phyloP scores from a whole-genome alignment of 2,329 filamentous ascomycete species.

The Hyphodiscus sp. region DNA sequence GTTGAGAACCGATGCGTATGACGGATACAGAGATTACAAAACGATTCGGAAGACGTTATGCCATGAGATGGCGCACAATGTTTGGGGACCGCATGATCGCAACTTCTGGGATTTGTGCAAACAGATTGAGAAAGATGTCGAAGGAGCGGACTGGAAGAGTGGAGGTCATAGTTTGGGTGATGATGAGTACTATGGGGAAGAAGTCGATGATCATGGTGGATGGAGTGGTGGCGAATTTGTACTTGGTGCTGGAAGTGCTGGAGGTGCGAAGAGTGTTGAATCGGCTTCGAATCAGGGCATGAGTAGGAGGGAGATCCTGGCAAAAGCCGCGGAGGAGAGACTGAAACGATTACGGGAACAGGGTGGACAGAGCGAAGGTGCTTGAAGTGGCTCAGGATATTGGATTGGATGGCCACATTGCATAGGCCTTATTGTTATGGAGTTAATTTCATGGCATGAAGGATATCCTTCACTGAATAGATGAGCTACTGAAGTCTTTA shows the following conservation, averaged over 20 bases:
- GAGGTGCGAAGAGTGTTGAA: conserved; percentile 32
- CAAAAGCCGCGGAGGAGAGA: conserved; percentile 62
- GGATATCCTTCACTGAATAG: background rate
- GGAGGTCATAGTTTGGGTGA: conserved; percentile 58
- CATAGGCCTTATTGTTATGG: background rate
- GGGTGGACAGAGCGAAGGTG: conserved; percentile 8
- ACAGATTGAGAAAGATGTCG: conserved; percentile 82
- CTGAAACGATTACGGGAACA: conserved; percentile 26
- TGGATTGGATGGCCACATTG: background rate
- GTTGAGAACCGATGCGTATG: conserved; percentile 85
- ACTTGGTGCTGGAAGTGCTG: conserved; percentile 48
- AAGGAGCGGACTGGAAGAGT: conserved; percentile 68
- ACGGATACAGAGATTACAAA: conserved; percentile 89
- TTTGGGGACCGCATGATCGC: conserved; percentile 75
- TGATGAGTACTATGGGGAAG: conserved; percentile 50
- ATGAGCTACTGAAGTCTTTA: no score
- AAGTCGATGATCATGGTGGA: conserved; percentile 61
- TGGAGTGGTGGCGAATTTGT: conserved; percentile 78
- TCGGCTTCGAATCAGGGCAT: conserved; percentile 35
- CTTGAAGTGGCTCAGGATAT: conserved; percentile 7
- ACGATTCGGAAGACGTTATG: conserved; percentile 88
- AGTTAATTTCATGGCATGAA: background rate
- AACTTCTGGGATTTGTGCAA: conserved; percentile 87
- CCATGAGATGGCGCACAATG: conserved; percentile 92
- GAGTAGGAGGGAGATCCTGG: conserved; percentile 67